Evolutionary conservation across 176 grass and related monocot species (phyloP).

Genomic region (Stipa capillata): DNA sequence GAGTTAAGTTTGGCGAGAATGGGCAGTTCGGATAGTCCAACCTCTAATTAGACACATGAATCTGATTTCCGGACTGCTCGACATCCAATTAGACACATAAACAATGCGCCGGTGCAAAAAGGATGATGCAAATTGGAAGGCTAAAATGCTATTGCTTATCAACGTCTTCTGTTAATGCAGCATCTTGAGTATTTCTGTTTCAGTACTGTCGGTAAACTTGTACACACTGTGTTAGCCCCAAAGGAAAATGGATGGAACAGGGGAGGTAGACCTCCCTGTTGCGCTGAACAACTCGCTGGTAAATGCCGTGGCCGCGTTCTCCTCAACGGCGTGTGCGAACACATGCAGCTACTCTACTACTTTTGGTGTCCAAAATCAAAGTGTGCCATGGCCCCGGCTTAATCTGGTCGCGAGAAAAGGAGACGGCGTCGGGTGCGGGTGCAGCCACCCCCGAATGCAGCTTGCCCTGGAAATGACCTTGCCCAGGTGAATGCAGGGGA

Average conservation of each 20-base stretch:
- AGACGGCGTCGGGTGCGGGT: background rate
- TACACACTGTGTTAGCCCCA: too few relatives aligned
- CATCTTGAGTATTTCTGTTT: too few relatives aligned
- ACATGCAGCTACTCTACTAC: background rate
- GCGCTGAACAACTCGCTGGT: too few relatives aligned
- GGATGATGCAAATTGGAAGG: too few relatives aligned
- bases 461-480: conserved; percentile 30
- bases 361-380: background rate
- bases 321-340: background rate
- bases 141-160: too few relatives aligned
- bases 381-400: background rate
- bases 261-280: too few relatives aligned
- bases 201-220: too few relatives aligned
- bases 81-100: background rate
- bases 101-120: too few relatives aligned
- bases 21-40: background rate
- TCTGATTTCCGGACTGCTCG: background rate
- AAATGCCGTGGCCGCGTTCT: background rate
- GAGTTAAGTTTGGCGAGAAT: background rate
- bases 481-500: conserved; percentile 24
- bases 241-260: too few relatives aligned
- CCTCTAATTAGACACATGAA: too few relatives aligned
- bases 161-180: too few relatives aligned
- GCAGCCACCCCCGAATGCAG: conserved; percentile 18
- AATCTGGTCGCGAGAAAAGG: background rate